Conservation (phyloP, 805 yeast species). For the Yarrowia osloensis region DNA sequence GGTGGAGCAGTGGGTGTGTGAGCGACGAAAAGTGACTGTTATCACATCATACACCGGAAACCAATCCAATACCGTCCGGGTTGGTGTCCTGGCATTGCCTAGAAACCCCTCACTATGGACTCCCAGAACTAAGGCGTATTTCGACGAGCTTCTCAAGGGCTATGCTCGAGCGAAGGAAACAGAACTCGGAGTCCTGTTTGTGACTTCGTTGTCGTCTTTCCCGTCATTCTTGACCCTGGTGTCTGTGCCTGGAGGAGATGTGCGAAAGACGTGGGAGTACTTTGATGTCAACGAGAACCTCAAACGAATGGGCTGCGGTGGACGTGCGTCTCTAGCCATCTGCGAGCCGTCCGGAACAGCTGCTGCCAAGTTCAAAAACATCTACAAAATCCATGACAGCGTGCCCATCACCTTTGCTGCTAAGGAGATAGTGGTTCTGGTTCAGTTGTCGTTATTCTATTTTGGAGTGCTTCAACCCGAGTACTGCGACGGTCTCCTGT, state of each 20-base stretch:
- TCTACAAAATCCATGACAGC: conserved; percentile 55
- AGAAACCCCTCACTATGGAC: conserved; percentile 53
- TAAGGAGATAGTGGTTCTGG: conserved; percentile 66
- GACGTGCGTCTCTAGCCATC: conserved; percentile 74
- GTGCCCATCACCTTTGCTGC: conserved; percentile 68
- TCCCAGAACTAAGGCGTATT: conserved; percentile 55
- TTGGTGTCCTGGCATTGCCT: conserved; percentile 58
- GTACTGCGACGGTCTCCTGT: conserved; percentile 81
- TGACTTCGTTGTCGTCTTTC: conserved; percentile 78
- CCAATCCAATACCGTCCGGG: conserved; percentile 60
- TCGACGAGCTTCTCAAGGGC: conserved; percentile 64
- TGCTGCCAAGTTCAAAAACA: conserved; percentile 76
- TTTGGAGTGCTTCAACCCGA: conserved; percentile 69
- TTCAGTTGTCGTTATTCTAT: conserved; percentile 77
- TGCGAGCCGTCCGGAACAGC: conserved; percentile 74
- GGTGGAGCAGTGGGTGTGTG: conserved; percentile 92
- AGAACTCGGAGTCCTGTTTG: conserved; percentile 62
- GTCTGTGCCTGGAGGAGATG: conserved; percentile 53
- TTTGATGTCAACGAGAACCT: conserved; percentile 78
- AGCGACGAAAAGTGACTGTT: conserved; percentile 63
- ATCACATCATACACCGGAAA: conserved; percentile 89
- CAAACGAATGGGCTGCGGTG: conserved; percentile 76
- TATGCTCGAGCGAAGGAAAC: conserved; percentile 71
- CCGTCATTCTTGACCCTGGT: conserved; percentile 74
- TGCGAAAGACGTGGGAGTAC: conserved; percentile 51